These are phyloP conservation scores for Plasmodium gallinaceum DNA, from an alignment of 169 alveolate genomes.

Conservation along the genomic window DNA sequence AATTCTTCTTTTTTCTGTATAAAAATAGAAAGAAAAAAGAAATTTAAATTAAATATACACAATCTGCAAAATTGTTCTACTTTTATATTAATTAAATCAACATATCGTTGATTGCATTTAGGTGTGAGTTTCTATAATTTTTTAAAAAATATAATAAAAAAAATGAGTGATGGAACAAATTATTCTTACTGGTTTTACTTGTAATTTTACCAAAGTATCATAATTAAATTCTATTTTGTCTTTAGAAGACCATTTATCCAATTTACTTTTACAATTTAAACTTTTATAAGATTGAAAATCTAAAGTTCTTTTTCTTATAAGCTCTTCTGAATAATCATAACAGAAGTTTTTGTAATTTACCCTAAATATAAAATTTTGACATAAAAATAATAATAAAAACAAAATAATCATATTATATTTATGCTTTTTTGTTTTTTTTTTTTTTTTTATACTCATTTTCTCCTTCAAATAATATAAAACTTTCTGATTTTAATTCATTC, in stretches of 20 bases:
- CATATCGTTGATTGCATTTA: slow-evolving; percentile 9
- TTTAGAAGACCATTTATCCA: slow-evolving; percentile 8
- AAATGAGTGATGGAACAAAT: neutral
- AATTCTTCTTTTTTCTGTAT: slow-evolving; percentile 23
- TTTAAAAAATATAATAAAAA: neutral
- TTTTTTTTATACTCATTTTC: slow-evolving; percentile 40
- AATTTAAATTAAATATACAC: neutral
- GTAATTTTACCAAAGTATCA: slow-evolving; percentile 10
- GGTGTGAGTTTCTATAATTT: slow-evolving; percentile 21
- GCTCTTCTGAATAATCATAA: slow-evolving; percentile 28
- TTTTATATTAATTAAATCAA: slow-evolving; percentile 11
- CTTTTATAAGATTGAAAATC: neutral
- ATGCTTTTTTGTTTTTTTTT: slow-evolving; percentile 3
- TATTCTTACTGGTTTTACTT: neutral
- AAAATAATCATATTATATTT: neutral
- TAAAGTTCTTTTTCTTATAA: neutral
- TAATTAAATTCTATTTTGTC: slow-evolving; percentile 5
- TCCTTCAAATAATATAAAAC: slow-evolving; percentile 52
- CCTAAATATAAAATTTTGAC: slow-evolving; percentile 8
- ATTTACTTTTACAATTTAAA: neutral
- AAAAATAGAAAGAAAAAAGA: neutral
- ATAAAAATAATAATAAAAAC: neutral
- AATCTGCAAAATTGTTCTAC: neutral
- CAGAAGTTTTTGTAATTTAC: slow-evolving; percentile 20
- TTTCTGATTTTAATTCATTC: neutral